A percentile compares a stretch with the other conserved stretches of the same genome.
These are phyloP conservation scores for Fagopyrum homotropicum DNA, from an alignment of 148 eudicot species.

Conservation along the genomic window DNA sequence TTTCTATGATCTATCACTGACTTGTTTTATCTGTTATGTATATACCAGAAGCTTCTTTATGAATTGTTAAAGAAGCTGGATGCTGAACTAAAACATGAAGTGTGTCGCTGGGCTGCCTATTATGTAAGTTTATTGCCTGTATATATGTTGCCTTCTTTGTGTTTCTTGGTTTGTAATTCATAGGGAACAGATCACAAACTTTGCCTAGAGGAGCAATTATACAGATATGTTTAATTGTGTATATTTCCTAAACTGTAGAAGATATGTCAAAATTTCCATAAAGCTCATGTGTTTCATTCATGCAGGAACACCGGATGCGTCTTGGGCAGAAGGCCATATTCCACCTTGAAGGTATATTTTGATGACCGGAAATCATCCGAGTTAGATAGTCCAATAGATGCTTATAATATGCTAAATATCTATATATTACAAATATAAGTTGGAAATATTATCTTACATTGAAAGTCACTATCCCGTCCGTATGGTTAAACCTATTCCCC, in stretches of 20 bases:
- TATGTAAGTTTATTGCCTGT: constrained; percentile 56
- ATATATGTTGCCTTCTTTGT: background rate
- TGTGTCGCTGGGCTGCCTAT: constrained; percentile 97
- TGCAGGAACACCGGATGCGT: constrained; percentile 91
- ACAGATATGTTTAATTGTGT: background rate
- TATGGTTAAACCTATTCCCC: background rate
- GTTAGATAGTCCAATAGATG: background rate
- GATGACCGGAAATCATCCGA: background rate
- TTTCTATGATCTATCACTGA: background rate
- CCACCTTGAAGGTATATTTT: constrained; percentile 80
- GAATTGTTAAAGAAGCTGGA: constrained; percentile 87
- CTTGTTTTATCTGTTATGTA: constrained; percentile 14
- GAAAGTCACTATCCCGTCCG: background rate
- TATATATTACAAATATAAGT: background rate
- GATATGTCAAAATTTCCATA: background rate
- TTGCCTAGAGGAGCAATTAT: background rate
- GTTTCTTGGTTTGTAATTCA: background rate
- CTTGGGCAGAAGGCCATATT: constrained; percentile 98
- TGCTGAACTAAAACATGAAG: constrained; percentile 90
- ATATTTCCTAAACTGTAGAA: background rate
- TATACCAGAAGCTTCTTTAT: constrained; percentile 71
- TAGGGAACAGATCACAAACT: background rate
- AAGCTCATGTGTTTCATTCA: background rate
- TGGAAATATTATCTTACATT: background rate
- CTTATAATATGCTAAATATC: background rate